phyloP scores from a whole-genome alignment of 1,139 yeast species.

The Debaryomyces fabryi region DNA sequence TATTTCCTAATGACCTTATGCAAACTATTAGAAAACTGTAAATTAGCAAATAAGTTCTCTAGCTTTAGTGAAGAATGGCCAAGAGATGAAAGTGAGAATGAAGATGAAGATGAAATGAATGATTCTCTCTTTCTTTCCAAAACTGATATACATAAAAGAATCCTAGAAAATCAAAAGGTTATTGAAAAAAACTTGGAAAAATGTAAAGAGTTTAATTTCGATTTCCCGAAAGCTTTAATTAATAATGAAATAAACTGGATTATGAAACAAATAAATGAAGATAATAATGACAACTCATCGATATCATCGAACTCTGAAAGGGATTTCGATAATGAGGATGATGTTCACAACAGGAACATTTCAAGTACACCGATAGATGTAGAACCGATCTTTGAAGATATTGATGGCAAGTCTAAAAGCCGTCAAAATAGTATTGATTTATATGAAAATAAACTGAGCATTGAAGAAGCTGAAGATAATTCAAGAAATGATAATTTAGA shows the following conservation, averaged over 20 bases:
- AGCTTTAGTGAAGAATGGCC: neutral
- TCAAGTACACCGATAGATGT: conserved; percentile 4
- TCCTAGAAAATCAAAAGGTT: conserved; percentile 18
- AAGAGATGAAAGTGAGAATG: conserved; percentile 9
- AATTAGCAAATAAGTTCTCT: conserved; percentile 16
- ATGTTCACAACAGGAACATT: neutral
- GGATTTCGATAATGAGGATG: neutral
- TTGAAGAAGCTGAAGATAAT: neutral
- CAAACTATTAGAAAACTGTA: conserved; percentile 22
- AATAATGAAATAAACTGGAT: conserved; percentile 16
- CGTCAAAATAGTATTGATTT: conserved; percentile 1
- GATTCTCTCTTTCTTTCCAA: conserved; percentile 11
- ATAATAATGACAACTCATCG: neutral
- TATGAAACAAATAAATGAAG: conserved; percentile 10
- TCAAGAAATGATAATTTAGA: neutral
- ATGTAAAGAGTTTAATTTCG: conserved; percentile 34
- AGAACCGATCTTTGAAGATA: conserved; percentile 3
- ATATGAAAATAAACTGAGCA: neutral
- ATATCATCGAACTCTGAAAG: neutral
- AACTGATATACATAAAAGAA: conserved; percentile 6
- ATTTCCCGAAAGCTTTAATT: conserved; percentile 28
- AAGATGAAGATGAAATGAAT: conserved; percentile 18
- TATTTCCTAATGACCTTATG: conserved; percentile 38
- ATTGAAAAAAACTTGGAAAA: conserved; percentile 27
- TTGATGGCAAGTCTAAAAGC: neutral